phyloP scores from a whole-genome alignment of 371 early-diverging fungal species.

The Choanephora cucurbitarum region DNA sequence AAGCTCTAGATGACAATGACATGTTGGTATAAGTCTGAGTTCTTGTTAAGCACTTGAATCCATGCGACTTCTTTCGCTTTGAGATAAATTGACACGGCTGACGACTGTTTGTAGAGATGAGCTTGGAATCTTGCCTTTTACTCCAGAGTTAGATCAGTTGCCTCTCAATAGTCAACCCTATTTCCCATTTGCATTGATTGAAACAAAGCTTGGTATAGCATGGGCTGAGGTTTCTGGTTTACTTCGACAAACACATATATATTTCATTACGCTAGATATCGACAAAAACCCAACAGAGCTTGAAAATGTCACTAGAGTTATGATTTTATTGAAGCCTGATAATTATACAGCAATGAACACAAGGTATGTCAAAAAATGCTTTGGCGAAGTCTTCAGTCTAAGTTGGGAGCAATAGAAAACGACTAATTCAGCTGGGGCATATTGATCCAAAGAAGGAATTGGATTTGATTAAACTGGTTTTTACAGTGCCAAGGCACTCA shows the following conservation, averaged over 20 bases:
- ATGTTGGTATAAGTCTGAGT: conserved; percentile 1
- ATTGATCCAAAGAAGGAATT: conserved; percentile 40
- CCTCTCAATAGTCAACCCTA: conserved; percentile 26
- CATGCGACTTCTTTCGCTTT: not conserved
- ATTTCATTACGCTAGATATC: conserved; percentile 10
- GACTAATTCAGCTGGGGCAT: conserved; percentile 28
- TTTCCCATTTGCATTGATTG: conserved; percentile 37
- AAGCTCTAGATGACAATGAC: conserved; percentile 5
- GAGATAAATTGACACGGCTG: not conserved
- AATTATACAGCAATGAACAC: conserved; percentile 58
- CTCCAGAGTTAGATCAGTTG: conserved; percentile 22
- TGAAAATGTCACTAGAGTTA: conserved; percentile 32
- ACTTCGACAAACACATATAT: conserved; percentile 30
- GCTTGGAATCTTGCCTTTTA: conserved; percentile 30
- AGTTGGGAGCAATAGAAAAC: conserved; percentile 46
- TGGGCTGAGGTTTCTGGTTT: conserved; percentile 9
- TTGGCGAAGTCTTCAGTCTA: no score
- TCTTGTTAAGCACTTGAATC: not conserved
- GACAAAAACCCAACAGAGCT: not conserved
- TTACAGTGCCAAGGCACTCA: conserved; percentile 58
- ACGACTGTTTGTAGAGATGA: conserved; percentile 27
- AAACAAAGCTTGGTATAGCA: conserved; percentile 39
- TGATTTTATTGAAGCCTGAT: conserved; percentile 59
- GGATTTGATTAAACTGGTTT: conserved; percentile 41
- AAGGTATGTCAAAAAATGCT: no score